phyloP scores from a whole-genome alignment of 768 basidiomycete species.

The Coprinopsis cinerea region DNA sequence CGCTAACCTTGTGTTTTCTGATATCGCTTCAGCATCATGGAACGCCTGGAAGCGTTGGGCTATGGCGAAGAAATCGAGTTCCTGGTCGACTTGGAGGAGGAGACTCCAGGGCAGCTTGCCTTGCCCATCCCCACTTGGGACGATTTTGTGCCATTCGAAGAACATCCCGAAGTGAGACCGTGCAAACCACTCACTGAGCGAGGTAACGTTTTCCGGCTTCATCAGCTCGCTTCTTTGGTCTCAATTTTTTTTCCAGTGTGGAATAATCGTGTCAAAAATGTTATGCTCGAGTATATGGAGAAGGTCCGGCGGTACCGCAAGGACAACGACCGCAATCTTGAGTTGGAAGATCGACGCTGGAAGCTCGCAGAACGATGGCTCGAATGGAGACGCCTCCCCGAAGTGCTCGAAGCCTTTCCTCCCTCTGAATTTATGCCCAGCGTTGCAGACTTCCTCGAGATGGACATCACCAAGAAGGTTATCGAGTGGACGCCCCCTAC shows the following conservation, averaged over 20 bases:
- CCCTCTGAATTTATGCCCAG: conserved; percentile 18
- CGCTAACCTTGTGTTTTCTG: neutral
- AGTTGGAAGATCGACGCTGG: conserved; percentile 16
- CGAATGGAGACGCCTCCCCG: conserved; percentile 13
- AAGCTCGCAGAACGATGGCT: conserved; percentile 18
- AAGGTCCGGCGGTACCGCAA: conserved; percentile 14
- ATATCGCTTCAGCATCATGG: neutral
- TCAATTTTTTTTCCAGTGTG: no score
- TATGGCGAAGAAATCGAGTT: conserved; percentile 10
- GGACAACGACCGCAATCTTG: conserved; percentile 16
- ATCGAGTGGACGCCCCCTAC: conserved; percentile 14
- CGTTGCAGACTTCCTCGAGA: conserved; percentile 21
- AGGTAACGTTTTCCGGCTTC: no score
- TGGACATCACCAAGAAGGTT: conserved; percentile 11
- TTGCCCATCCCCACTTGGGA: no score
- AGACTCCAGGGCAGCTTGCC: no score
- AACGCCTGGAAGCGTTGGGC: neutral
- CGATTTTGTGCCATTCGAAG: no score
- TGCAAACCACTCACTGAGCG: no score
- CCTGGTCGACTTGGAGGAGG: no score
- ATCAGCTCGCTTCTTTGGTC: conserved; percentile 4
- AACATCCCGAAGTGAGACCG: no score
- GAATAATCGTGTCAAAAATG: conserved; percentile 20
- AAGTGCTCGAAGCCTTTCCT: conserved; percentile 10
- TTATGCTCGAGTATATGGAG: conserved; percentile 23